Conservation (phyloP, 106 monocot species). For the Allium fistulosum region DNA sequence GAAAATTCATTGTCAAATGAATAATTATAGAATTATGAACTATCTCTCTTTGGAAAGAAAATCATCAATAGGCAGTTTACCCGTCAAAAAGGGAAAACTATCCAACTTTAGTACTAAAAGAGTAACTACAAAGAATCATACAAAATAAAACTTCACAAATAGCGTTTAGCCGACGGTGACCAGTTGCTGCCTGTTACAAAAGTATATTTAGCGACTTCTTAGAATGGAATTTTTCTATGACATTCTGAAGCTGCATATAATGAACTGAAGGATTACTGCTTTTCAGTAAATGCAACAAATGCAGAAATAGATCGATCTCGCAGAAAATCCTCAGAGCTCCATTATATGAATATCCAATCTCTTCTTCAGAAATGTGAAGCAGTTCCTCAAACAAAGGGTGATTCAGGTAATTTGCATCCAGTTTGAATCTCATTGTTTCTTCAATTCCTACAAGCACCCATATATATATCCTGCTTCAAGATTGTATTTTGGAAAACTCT, state of each 20-base stretch:
- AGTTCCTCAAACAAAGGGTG: constrained; percentile 24
- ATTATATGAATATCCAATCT: constrained; percentile 24
- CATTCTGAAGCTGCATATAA: constrained; percentile 14
- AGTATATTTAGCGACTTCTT: neutral
- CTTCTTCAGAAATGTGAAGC: constrained; percentile 14
- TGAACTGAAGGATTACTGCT: constrained; percentile 16
- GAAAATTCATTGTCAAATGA: too few relatives aligned
- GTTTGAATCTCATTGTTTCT: constrained; percentile 8
- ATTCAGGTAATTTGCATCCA: constrained; percentile 25
- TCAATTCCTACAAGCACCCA: constrained; percentile 23
- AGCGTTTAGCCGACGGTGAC: too few relatives aligned
- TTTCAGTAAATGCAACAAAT: constrained; percentile 8
- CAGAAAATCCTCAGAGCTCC: constrained; percentile 23
- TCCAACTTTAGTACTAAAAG: too few relatives aligned
- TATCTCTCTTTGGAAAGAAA: too few relatives aligned
- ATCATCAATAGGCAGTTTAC: too few relatives aligned
- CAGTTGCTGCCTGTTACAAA: too few relatives aligned
- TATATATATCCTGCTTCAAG: constrained; percentile 16
- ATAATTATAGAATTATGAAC: too few relatives aligned
- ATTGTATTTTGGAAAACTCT: constrained; percentile 7
- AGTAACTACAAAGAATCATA: too few relatives aligned
- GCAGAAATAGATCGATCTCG: constrained; percentile 18
- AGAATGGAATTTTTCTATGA: constrained; percentile 8
- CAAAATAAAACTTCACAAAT: too few relatives aligned
- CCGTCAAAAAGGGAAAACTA: too few relatives aligned